phyloP scores from a whole-genome alignment of 768 basidiomycete species.

The Pleurotus salmoneostramineus region DNA sequence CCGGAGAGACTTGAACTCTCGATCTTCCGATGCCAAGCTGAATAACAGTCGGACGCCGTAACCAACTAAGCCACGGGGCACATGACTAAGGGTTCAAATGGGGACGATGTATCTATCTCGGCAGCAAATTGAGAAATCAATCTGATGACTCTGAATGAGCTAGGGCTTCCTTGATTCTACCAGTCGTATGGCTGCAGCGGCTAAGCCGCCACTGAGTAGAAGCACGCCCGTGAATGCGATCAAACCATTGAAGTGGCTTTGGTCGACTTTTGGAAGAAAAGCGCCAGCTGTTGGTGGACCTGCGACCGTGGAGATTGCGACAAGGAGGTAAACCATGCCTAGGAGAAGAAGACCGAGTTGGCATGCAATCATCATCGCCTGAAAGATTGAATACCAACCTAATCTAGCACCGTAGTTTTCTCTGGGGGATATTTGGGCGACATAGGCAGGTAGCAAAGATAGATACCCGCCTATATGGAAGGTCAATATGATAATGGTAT shows the following conservation, averaged over 20 bases:
- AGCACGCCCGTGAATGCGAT: slow-evolving; percentile 26
- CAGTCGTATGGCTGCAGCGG: not conserved
- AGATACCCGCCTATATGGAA: slow-evolving; percentile 20
- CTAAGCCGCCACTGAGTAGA: slow-evolving; percentile 11
- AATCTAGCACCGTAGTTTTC: slow-evolving; percentile 24
- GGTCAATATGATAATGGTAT: not conserved
- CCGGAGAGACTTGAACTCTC: slow-evolving; percentile 12
- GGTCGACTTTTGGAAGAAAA: slow-evolving; percentile 18
- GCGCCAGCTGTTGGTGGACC: slow-evolving; percentile 29
- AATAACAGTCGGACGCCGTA: slow-evolving; percentile 57
- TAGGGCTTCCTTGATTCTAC: not conserved
- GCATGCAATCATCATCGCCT: not conserved
- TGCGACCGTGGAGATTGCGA: slow-evolving; percentile 23
- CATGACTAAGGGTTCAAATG: not conserved
- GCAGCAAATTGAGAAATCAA: not conserved
- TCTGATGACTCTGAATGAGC: not conserved
- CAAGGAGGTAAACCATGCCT: slow-evolving; percentile 24
- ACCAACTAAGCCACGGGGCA: slow-evolving; percentile 61
- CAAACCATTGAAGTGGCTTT: slow-evolving; percentile 19
- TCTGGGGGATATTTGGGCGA: slow-evolving; percentile 23
- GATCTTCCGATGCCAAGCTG: slow-evolving; percentile 8
- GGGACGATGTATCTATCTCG: not conserved
- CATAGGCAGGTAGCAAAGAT: slow-evolving; percentile 23
- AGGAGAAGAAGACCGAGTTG: not conserved
- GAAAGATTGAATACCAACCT: slow-evolving; percentile 14